A percentile compares a stretch with the other conserved stretches of the same genome.
These are phyloP conservation scores for Ogataea hybrid DNA, from an alignment of 1,139 yeast species.

Conservation along the genomic window DNA sequence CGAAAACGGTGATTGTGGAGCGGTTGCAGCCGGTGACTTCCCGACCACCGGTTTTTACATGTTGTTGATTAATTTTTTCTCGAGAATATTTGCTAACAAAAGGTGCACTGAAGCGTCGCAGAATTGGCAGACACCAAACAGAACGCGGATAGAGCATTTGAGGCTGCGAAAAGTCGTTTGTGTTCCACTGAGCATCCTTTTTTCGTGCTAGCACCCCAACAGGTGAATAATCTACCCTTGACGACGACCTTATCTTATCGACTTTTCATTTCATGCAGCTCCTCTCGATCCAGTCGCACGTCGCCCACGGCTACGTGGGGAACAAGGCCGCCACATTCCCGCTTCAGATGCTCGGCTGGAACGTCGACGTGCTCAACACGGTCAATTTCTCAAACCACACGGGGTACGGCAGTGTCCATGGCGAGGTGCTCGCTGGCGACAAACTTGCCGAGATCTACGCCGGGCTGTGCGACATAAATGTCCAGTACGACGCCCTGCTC, in stretches of 20 bases:
- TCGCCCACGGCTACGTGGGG: slow-evolving; percentile 86
- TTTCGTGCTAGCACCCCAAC: background rate
- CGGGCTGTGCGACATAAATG: slow-evolving; percentile 45
- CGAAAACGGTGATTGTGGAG: slow-evolving; percentile 56
- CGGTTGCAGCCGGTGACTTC: slow-evolving; percentile 55
- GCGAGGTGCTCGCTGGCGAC: slow-evolving; percentile 40
- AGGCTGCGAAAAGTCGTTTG: too few species aligned
- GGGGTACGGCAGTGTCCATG: slow-evolving; percentile 61
- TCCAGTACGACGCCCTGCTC: slow-evolving; percentile 56
- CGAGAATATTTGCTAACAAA: background rate
- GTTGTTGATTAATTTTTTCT: slow-evolving; percentile 46
- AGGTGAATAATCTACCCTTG: background rate
- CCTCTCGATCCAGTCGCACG: slow-evolving; percentile 73
- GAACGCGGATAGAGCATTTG: too few species aligned
- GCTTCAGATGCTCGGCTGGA: slow-evolving; percentile 76
- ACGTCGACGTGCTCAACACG: slow-evolving; percentile 77
- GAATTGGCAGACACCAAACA: background rate
- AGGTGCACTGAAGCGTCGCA: background rate
- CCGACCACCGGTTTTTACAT: slow-evolving; percentile 66
- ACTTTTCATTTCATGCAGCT: slow-evolving; percentile 24
- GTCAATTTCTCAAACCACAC: slow-evolving; percentile 84
- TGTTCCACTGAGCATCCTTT: too few species aligned
- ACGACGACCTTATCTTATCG: background rate
- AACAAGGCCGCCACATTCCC: slow-evolving; percentile 81
- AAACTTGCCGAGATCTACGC: slow-evolving; percentile 42